Evolutionary conservation across 306 rosid species (phyloP), one percentile per base, ranked within the genome.

Genomic region (Lathyrus aphaca): DNA sequence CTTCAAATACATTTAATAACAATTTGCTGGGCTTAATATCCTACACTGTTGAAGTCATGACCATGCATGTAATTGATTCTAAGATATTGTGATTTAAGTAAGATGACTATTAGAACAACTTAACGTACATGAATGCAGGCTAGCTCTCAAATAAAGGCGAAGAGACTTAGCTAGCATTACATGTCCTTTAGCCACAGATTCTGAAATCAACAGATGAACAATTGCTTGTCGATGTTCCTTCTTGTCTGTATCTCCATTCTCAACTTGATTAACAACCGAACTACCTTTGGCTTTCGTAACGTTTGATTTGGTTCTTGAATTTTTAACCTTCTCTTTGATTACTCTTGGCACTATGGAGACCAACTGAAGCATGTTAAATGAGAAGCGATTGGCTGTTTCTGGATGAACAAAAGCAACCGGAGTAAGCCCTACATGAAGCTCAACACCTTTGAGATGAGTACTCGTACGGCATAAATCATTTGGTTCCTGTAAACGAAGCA

Each of bases 101-200:
- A 59, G 78, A 72, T 77, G 66, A 53, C 65, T 54, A 69, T 25
- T 35, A 57, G 62, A 61, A 77, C 42, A 74, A 61, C 59, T 45
- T 37, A 53, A 84, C 98, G 8, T 85, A 93, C 97, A 93, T 74
- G 98, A 90, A 87, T 82, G 97, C 76, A 93, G 80, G 80, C 75
- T 74, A 69, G 86, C 83, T 79, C 90, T 77, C 87, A 93, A 85
- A 80, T 83, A 88, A 74, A 82, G 84, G 66, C 92, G 87, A 77
- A 90, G 92, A 73, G 97, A 82, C 57, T 76, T 83, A 19, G 94
- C 86, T 69, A 93, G 64, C 97, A 90, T 93, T 73, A 90, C 77
- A 82, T 90, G 97, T 37, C 98, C 98, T 84, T 82, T 82, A 71
- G 91, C 87, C 78, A 93, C 94, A 59, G 91, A 86, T 64, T 90